Evolutionary conservation across 352 stramenopile species (phyloP), one percentile per base, ranked within the genome.

Genomic region (Phytophthora litchii): DNA sequence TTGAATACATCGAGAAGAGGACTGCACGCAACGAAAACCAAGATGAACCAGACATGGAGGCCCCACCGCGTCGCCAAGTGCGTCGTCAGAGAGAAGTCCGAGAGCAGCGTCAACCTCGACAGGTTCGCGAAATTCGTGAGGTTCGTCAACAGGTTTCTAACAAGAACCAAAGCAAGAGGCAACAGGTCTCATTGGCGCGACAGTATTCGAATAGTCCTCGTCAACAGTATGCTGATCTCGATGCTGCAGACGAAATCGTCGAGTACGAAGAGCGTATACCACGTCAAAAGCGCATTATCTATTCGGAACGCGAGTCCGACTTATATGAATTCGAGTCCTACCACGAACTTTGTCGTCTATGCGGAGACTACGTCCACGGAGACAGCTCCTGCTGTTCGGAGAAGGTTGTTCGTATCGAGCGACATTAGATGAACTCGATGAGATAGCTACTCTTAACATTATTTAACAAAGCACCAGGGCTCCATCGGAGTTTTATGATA

Each of bases 1-100:
- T 21, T 25, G 40, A 47, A 12, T 67, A 67, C 44, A 25, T 67
- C 12, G 59, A 67, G 52, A 67, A 62, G 38, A 62, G 57, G 29
- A 67, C 43, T 5, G 44, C 48, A 14, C 52, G 52, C 17, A 60
- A 62, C 20, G 13, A 32, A 14, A 57, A 42, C 20, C 36, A 52
- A 14, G 21, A 58, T 13, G 45, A 11, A 3, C 44, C 48, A 14
- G 44, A 44, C 8, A 63, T 67, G 59, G 59, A 58, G 19, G 42
- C 51, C 9, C 43, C 37, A 8, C 35, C 23, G 10, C 56, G 35
- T 7, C 50, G 50, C 34, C 46, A 52, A 25, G 44, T 54, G 12
- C 37, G 29, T 35, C 60, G 46, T 12, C 25, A 63, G n/a, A 47
- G 41, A 64, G 40, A 60, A 20, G 32, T 60, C 36, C 38, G 23